Conservation (phyloP, 176 grass and related monocot genomes). For the Saccharum officinarum region DNA sequence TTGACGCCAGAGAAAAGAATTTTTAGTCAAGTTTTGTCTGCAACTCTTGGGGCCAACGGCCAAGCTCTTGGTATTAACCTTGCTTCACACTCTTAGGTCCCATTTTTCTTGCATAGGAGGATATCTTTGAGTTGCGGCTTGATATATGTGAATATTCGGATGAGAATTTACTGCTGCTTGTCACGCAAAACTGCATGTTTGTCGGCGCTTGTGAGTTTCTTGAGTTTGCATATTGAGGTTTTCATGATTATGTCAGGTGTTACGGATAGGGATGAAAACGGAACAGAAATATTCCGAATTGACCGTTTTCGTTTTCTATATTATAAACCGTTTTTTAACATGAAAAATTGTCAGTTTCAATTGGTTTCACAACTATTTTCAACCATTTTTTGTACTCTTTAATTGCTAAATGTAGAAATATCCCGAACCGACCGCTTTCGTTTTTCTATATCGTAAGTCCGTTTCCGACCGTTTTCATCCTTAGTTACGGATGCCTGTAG, state of each 20-base stretch:
- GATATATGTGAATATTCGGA: neutral
- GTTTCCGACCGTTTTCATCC: no score
- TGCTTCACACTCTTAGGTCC: neutral
- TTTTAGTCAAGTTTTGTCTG: conserved; percentile 8
- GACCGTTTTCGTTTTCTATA: no score
- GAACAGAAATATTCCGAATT: no score
- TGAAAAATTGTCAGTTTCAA: no score
- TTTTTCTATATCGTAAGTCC: no score
- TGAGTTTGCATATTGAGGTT: neutral
- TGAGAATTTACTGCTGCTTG: neutral
- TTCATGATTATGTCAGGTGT: neutral
- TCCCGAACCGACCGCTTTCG: no score
- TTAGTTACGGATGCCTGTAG: neutral
- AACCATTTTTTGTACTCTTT: no score
- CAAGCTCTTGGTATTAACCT: neutral
- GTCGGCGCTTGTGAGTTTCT: neutral
- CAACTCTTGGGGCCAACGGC: neutral
- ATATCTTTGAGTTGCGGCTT: neutral
- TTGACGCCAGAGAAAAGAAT: neutral
- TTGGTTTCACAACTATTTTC: no score
- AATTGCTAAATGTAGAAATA: no score
- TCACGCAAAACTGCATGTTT: neutral
- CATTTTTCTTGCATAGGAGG: neutral
- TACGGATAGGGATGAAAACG: no score
- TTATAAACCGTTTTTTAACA: no score